Base-by-base conservation (phyloP, 352 stramenopile genomes). In the Globisporangium acanthophoron region DNA sequence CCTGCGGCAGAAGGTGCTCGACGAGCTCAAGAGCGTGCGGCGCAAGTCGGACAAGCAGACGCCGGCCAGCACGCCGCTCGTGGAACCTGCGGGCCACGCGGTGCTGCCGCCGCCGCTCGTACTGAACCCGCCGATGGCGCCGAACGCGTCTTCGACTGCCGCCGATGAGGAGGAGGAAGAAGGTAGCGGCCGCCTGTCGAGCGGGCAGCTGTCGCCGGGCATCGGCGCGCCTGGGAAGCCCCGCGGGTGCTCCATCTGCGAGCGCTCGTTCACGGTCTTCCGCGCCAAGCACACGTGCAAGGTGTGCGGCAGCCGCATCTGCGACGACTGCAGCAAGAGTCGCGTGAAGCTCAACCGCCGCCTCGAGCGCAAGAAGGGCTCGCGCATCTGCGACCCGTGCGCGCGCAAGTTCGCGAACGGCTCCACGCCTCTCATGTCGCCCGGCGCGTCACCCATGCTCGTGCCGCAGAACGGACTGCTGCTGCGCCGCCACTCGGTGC, bases 291-390 rank as follows among this genome's bases (percentile, higher is more conserved):
- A 93, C 59, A 90, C 81, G 59, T 93, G 84, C 60, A 87, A 88
- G 62, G 58, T 87, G 5, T 93, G 84, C 56, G 54, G 64, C 39
- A 67, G 74, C 45, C 85, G 85, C 59, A 83, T 91, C 51, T 93
- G 84, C 56, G 83, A 93, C 52, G 79, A 90, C 70, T 93, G 84
- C 67, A 90, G 79, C 62, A 88, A 90, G 69, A 93, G 83, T 65
- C 65, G 84, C 37, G 74, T 89, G 56, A 90, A 90, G 62, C 70
- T 88, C 13, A 70, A 92, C 55, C 72, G 76, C 15, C 64, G 78
- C 4, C 64, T 88, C 0, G 81, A 91, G 65, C 69, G 81, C 24
- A 85, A 88, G 51, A 84, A 83, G 48, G 82, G 84, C 35, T 90
- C 80, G 45, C 64, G 84, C 27, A 64, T 93, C 1, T 93, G 84